Base-by-base conservation (phyloP, 2,329 filamentous ascomycete species). In the Hypoxylon sp. region DNA sequence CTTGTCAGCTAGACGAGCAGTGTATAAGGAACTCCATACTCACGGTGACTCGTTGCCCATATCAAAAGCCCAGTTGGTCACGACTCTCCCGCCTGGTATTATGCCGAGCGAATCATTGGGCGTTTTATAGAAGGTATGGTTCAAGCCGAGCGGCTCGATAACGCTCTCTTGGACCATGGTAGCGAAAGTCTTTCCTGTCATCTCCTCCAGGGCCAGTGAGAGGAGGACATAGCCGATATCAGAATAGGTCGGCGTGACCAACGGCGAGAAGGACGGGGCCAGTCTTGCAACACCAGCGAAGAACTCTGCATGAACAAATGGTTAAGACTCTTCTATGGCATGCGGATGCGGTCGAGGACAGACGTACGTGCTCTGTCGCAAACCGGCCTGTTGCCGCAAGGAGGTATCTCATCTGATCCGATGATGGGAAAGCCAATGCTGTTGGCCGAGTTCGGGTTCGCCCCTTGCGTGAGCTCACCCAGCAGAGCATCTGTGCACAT, bases 191-290 rank as follows among this genome's bases (percentile, higher is more conserved):
- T 70, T 71, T 2, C 72, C 71, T 0, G 73, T 72, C 42, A 74
- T 72, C 9, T 65, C 62, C 57, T 78, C 75, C 0, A 77, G 60
- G 0, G 74, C 72, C 43, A 73, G 73, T 8, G 69, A 66, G 1
- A 78, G 67, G n/a, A 78, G 67, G 3, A 72, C 69, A 52, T 72
- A 78, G 2, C 70, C 74, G 13, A 74, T 65, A 37, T 78, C 75
- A 0, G 75, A 77, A 27, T 78, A 78, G 0, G 69, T 63, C 1
- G 75, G 74, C 0, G 75, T 77, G 2, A 67, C 68, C 13, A 69
- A 74, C 0, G 74, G 69, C 1, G 69, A 59, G 27, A 70, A 73
- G 0, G 72, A 70, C 0, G 74, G 73, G 5, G 74, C 64, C 1
- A 70, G 46, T n/a, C 51, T 63, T n/a, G 60, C 55, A 2, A 74